phyloP scores from a whole-genome alignment of 192 early-diverging fungal genomes.

The Endogone sp. region DNA sequence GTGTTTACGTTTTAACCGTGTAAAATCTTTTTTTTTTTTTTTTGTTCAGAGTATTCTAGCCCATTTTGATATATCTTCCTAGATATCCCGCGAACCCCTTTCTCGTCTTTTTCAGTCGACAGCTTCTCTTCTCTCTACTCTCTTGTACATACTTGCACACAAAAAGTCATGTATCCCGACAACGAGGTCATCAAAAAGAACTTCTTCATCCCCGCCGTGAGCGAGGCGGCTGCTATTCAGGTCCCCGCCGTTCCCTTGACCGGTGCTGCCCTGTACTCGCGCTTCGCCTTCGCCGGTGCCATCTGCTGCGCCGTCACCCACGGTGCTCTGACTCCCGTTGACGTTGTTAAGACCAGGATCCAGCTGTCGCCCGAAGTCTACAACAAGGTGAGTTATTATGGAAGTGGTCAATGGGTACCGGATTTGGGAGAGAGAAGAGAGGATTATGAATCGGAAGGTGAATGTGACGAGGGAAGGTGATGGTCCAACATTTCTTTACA shows the following conservation, averaged over 20 bases:
- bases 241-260: slow-evolving; percentile 28
- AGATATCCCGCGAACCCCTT: not conserved
- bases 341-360: slow-evolving; percentile 77
- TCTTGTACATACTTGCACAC: not conserved
- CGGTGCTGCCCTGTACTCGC: slow-evolving; percentile 46
- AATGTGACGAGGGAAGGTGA: not conserved
- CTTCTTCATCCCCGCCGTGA: slow-evolving; percentile 28
- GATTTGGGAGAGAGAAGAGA: not conserved
- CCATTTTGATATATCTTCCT: too few species aligned
- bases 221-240: slow-evolving; percentile 27
- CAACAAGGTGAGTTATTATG: slow-evolving; percentile 42
- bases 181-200: slow-evolving; percentile 29
- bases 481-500: not conserved
- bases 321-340: slow-evolving; percentile 57
- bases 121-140: not conserved
- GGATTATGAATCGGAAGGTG: not conserved
- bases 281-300: slow-evolving; percentile 57
- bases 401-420: not conserved
- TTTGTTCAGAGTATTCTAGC: too few species aligned
- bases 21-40: too few species aligned
- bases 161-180: slow-evolving; percentile 19
- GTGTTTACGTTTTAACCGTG: too few species aligned
- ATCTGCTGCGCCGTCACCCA: slow-evolving; percentile 58
- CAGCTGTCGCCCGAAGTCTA: slow-evolving; percentile 59
- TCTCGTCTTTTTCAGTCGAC: not conserved